Evolutionary conservation across 148 eudicot genomes (phyloP), one percentile per base, ranked within the genome.

Genomic region (Rhododendron mucronatum): DNA sequence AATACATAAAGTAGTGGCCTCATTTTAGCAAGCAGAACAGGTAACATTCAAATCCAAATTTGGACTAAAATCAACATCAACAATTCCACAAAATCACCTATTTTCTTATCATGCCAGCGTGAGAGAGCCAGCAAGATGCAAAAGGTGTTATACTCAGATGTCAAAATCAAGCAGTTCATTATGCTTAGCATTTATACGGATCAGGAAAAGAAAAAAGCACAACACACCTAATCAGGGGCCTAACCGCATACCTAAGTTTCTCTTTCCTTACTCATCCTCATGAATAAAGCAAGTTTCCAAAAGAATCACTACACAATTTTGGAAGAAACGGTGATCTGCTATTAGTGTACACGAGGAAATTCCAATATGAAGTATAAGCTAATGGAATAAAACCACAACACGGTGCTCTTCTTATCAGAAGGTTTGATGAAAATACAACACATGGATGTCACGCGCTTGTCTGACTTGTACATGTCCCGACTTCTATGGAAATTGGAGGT

Each of bases 1-100:
- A 67, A 48, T 80, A 83, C 84, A 20, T 39, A 61, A 77, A 75
- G 53, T 57, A 23, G 82, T 48, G 4, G 86, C 35, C 84, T 83
- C 5, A 83, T 26, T 81, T 48, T 76, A 55, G 53, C 14, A 84
- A 71, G 61, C 75, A 45, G 26, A 67, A 47, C 86, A 51, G 37
- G 45, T 76, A 51, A 21, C 10, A 28, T 26, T 14, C 1, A 15
- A 71, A 71, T 77, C 45, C 50, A 71, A 69, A 45, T 71, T 4
- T 48, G 79, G 73, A 84, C 73, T 12, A 84, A 69, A 47, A 84
- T 26, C 44, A 82, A 59, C 33, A 23, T 48, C 26, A 3, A 59
- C 18, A 81, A 33, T 28, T 82, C 74, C 84, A 82, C 10, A 26
- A 57, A 57, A 33, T 1, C 7, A 11, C 51, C 23, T 21, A 16